These are phyloP conservation scores for Xylaria sp. DNA, from an alignment of 2,329 filamentous ascomycete genomes.

Conservation along the genomic window DNA sequence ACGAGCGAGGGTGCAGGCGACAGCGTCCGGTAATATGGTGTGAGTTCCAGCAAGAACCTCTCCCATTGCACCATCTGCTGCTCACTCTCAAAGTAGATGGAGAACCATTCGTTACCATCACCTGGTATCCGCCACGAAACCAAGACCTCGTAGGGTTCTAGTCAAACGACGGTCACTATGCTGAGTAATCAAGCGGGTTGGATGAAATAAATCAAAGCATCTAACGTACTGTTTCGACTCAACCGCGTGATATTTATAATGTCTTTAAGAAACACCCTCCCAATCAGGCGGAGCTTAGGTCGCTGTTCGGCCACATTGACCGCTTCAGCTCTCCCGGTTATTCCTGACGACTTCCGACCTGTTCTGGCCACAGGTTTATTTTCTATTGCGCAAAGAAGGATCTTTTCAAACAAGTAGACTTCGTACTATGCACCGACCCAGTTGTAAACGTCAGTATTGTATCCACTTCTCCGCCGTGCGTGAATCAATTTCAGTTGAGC, in stretches of 20 bases:
- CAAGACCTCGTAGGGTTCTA: not conserved
- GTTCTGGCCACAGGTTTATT: not conserved
- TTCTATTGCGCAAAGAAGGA: not conserved
- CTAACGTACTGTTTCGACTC: not conserved
- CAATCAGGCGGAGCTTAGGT: not conserved
- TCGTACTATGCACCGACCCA: not conserved
- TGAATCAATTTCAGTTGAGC: not conserved
- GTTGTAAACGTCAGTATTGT: not conserved
- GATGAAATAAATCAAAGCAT: not conserved
- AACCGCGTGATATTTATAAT: not conserved
- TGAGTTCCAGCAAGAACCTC: not conserved
- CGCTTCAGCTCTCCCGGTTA: not conserved
- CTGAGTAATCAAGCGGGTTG: not conserved
- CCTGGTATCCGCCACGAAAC: not conserved
- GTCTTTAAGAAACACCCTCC: not conserved
- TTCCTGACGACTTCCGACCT: not conserved
- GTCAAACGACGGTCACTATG: not conserved
- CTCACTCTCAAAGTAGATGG: not conserved
- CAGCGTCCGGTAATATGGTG: not conserved
- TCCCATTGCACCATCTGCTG: not conserved
- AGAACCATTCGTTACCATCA: not conserved
- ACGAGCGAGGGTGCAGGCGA: not conserved
- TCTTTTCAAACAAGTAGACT: constrained; percentile 13
- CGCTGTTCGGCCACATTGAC: not conserved
- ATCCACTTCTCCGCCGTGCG: not conserved